A percentile compares a stretch with the other conserved stretches of the same genome.
These are phyloP conservation scores for Neonectria ditissima DNA, from an alignment of 2,329 filamentous ascomycete species.

Conservation along the genomic window DNA sequence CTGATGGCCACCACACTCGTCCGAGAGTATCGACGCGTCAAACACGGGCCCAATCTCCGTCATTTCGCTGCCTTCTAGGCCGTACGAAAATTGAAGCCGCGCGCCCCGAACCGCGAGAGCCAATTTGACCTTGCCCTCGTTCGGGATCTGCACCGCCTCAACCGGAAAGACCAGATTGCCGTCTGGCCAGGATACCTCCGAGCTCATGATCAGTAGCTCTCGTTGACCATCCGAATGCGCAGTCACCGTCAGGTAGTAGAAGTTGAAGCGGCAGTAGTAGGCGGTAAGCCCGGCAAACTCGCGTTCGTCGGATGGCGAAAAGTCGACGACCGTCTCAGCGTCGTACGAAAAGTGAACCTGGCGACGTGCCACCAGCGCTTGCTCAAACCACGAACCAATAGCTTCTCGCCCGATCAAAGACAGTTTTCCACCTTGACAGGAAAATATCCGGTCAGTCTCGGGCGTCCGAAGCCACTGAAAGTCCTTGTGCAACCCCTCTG, in stretches of 20 bases:
- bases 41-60: constrained; percentile 65
- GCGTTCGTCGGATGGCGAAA: constrained; percentile 67
- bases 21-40: constrained; percentile 69
- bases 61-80: constrained; percentile 58
- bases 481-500: constrained; percentile 59
- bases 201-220: constrained; percentile 68
- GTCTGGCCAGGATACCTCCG: constrained; percentile 67
- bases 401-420: constrained; percentile 63
- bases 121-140: constrained; percentile 66
- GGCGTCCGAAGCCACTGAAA: constrained; percentile 70
- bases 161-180: constrained; percentile 59
- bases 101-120: constrained; percentile 63
- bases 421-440: constrained; percentile 54
- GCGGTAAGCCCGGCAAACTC: constrained; percentile 71
- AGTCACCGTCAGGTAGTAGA: constrained; percentile 72
- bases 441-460: constrained; percentile 65
- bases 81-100: constrained; percentile 68
- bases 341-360: constrained; percentile 72
- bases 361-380: constrained; percentile 65
- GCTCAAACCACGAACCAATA: constrained; percentile 70
- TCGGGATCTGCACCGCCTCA: constrained; percentile 61
- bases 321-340: constrained; percentile 67
- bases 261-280: constrained; percentile 74
- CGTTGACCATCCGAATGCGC: constrained; percentile 66
- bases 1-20: constrained; percentile 73